Conservation (phyloP, 495 filamentous ascomycete species). For the Xylaria castorea region DNA sequence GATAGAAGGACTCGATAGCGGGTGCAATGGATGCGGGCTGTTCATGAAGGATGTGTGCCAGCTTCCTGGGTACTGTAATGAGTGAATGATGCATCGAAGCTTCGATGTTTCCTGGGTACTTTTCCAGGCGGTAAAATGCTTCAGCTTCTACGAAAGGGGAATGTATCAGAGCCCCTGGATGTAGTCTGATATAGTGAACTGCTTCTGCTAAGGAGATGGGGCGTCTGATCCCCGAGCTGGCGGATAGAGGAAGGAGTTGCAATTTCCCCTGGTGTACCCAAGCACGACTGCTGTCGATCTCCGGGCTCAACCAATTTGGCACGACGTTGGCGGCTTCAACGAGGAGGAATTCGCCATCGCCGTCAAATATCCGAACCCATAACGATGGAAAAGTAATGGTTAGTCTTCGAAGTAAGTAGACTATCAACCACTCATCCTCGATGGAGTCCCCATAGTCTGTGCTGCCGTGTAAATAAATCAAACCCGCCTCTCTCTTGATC, state of each 20-base stretch:
- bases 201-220: slow-evolving; percentile 67
- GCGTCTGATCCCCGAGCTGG: slow-evolving; percentile 41
- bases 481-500: slow-evolving; percentile 61
- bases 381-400: slow-evolving; percentile 73
- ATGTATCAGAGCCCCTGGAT: slow-evolving; percentile 62
- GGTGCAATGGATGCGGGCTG: slow-evolving; percentile 77
- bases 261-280: slow-evolving; percentile 82
- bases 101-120: slow-evolving; percentile 77
- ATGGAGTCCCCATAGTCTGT: slow-evolving; percentile 92
- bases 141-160: slow-evolving; percentile 80
- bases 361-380: slow-evolving; percentile 84
- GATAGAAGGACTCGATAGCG: slow-evolving; percentile 89
- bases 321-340: slow-evolving; percentile 90
- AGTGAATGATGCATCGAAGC: slow-evolving; percentile 74
- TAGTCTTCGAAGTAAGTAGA: slow-evolving; percentile 86
- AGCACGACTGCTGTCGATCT: slow-evolving; percentile 83
- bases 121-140: slow-evolving; percentile 83
- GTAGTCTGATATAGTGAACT: slow-evolving; percentile 59
- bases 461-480: slow-evolving; percentile 66
- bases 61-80: slow-evolving; percentile 76
- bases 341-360: slow-evolving; percentile 93
- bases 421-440: slow-evolving; percentile 96
- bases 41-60: slow-evolving; percentile 80
- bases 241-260: slow-evolving; percentile 67
- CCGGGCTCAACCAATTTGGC: slow-evolving; percentile 90